Evolutionary conservation across 2,329 filamentous ascomycete species (phyloP), one percentile per base, ranked within the genome.

Genomic region (Fusarium phyllophilum): DNA sequence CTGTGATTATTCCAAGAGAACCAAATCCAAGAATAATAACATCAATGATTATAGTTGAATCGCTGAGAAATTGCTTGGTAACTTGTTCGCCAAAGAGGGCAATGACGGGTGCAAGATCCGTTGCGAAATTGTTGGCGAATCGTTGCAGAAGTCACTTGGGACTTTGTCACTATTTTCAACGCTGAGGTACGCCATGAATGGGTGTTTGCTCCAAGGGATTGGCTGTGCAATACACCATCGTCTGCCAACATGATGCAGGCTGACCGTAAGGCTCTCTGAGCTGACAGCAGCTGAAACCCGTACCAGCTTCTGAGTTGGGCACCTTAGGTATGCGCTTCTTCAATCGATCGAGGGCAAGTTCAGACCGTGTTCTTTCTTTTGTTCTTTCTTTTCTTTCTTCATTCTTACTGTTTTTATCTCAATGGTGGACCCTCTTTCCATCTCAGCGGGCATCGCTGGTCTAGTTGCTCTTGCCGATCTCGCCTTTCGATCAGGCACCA

Each of bases 381-480:
- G 41, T 9, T 4, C 5, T 45, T 45, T 3, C 45, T n/a, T 13
- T 34, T 10, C 14, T 29, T 14, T 22, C 24, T 12, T 54, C 24
- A 8, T n/a, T 39, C 5, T 38, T 54, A 5, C 51, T 14, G 12
- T 29, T 13, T 8, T 26, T 7, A 10, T 39, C 14, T 38, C 5
- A n/a, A 38, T 38, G 51, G 51, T 34, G 11, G 45, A 62, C 33
- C 67, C 57, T 39, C 41, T 71, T 8, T 72, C 70, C 2, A 20
- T 68, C 12, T 62, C 70, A 6, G 67, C 65, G 2, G 72, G 71
- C 26, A 68, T 74, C 17, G 66, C 66, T 5, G 72, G 67, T 4
- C 39, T 73, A 6, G 66, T 69, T 10, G 9, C 62, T 8, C 48
- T 76, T 1, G 62, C 70, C n/a, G 67, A 76, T 33, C 62, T 69